Evolutionary conservation across 345 rosid species (phyloP).

Genomic region (Pugionium dolabratum): DNA sequence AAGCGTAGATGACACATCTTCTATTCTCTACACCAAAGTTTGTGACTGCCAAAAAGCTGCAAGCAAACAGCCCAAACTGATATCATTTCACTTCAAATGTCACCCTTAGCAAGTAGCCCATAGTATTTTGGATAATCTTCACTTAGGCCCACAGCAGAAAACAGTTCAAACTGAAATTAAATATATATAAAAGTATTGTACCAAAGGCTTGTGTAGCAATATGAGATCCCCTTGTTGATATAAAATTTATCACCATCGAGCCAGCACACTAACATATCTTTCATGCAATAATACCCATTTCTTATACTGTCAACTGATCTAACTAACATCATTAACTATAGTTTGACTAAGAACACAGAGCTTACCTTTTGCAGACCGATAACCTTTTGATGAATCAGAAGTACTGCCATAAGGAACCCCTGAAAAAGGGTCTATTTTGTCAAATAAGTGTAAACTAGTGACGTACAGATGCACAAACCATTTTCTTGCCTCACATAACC

Average conservation of each 20-base stretch:
- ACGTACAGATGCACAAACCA: conserved; percentile 19
- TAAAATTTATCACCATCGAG: conserved; percentile 20
- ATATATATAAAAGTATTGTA: conserved; percentile 7
- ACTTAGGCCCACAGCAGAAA: conserved; percentile 6
- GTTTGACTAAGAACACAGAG: conserved; percentile 31
- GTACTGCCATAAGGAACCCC: conserved; percentile 88
- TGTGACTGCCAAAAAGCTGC: conserved; percentile 12
- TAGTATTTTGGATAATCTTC: background rate
- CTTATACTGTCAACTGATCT: conserved; percentile 19
- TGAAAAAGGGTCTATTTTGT: conserved; percentile 71
- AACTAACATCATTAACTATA: conserved; percentile 15
- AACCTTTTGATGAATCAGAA: conserved; percentile 77
- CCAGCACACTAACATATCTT: conserved; percentile 25
- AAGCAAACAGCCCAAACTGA: conserved; percentile 5
- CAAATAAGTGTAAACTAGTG: conserved; percentile 39
- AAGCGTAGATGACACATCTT: background rate
- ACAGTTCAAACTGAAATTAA: conserved; percentile 16
- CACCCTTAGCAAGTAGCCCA: conserved; percentile 25
- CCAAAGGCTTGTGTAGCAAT: conserved; percentile 3
- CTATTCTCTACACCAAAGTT: conserved; percentile 19
- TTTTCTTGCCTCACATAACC: conserved; percentile 13
- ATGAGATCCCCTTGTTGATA: conserved; percentile 3
- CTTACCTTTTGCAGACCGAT: conserved; percentile 91
- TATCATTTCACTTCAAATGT: conserved; percentile 12
- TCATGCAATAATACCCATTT: conserved; percentile 2